Conservation (phyloP, 768 basidiomycete species). For the Suillus plorans region DNA sequence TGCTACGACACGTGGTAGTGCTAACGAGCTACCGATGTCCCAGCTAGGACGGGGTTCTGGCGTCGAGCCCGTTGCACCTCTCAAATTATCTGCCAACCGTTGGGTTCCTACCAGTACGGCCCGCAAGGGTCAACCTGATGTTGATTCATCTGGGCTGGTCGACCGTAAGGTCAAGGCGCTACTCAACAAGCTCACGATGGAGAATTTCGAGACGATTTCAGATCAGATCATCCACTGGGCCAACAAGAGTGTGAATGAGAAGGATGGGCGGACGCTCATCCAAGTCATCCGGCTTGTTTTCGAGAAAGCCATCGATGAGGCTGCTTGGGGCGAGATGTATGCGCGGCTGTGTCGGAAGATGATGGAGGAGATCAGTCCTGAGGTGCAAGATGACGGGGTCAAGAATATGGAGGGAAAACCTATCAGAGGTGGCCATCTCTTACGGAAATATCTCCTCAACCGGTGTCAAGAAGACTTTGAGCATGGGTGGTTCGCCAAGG, state of each 20-base stretch:
- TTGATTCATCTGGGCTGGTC: slow-evolving; percentile 78
- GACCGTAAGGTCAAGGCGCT: slow-evolving; percentile 90
- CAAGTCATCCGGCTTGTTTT: slow-evolving; percentile 96
- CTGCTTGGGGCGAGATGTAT: slow-evolving; percentile 96
- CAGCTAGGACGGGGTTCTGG: slow-evolving; percentile 39
- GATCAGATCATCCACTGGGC: slow-evolving; percentile 95
- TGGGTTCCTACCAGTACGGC: slow-evolving; percentile 60
- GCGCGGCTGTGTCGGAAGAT: slow-evolving; percentile 92
- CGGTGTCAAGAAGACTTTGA: slow-evolving; percentile 98
- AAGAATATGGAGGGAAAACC: slow-evolving; percentile 79
- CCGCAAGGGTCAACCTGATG: slow-evolving; percentile 47
- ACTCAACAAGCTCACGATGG: slow-evolving; percentile 95
- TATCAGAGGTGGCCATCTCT: slow-evolving; percentile 90
- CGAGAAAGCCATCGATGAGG: slow-evolving; percentile 96
- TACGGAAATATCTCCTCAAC: slow-evolving; percentile 95
- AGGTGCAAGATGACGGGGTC: slow-evolving; percentile 88
- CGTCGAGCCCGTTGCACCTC: slow-evolving; percentile 54
- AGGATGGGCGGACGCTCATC: slow-evolving; percentile 90
- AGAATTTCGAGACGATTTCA: slow-evolving; percentile 94
- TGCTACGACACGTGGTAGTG: slow-evolving; percentile 69
- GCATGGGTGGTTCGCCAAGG: slow-evolving; percentile 89
- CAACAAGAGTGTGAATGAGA: slow-evolving; percentile 90
- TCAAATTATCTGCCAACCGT: slow-evolving; percentile 75
- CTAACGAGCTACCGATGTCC: slow-evolving; percentile 40
- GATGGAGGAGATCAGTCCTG: slow-evolving; percentile 88